A percentile compares a stretch with the other conserved stretches of the same genome.
These are phyloP conservation scores for Angomonas desouzai DNA, from an alignment of 208 protist genomes.

Conservation along the genomic window DNA sequence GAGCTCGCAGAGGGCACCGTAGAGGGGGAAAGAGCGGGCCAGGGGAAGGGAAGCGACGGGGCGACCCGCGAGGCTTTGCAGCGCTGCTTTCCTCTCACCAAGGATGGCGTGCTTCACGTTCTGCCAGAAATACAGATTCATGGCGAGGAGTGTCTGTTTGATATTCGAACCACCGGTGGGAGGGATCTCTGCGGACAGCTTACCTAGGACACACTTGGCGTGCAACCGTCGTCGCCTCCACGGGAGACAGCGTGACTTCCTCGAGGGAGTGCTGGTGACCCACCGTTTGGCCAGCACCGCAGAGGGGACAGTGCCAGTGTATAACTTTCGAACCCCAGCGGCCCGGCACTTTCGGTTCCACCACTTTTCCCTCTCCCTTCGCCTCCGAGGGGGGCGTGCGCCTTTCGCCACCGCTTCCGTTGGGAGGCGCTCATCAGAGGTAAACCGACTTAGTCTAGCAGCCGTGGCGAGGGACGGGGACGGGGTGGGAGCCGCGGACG, in stretches of 20 bases:
- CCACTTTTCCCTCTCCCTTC: neutral
- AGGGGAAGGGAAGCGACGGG: neutral
- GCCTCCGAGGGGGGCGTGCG: neutral
- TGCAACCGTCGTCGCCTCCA: neutral
- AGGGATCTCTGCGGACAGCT: neutral
- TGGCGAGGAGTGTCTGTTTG: neutral
- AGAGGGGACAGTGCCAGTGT: neutral
- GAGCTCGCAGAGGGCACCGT: neutral
- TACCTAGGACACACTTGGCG: neutral
- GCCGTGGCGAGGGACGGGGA: neutral
- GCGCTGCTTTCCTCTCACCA: neutral
- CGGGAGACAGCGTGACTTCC: neutral
- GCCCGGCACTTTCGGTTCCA: neutral
- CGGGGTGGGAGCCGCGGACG: too few relatives aligned
- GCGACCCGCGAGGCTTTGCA: neutral
- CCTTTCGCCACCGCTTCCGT: neutral
- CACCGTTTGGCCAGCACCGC: neutral
- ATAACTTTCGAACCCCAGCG: neutral
- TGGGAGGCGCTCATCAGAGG: neutral
- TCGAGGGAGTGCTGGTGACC: neutral
- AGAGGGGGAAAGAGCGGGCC: constrained; percentile 5
- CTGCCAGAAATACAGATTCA: neutral
- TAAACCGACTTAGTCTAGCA: neutral
- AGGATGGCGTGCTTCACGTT: neutral
- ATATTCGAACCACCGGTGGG: neutral